phyloP scores from a whole-genome alignment of 1,284 basidiomycete species.

The Boletus smithii region DNA sequence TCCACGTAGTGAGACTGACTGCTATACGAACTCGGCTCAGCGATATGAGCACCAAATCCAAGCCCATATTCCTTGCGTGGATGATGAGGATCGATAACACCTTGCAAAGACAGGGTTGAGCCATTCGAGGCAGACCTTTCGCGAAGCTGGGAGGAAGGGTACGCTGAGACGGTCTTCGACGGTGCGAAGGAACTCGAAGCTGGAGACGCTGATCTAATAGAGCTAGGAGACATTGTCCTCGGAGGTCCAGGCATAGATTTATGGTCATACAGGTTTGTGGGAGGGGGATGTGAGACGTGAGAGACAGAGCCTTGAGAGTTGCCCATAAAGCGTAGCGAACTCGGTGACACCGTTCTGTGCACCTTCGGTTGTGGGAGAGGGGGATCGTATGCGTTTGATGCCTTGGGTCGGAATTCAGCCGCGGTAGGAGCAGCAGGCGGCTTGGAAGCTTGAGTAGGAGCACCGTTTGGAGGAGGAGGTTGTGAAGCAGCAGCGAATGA shows the following conservation, averaged over 20 bases:
- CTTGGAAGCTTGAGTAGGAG: slow-evolving; percentile 31
- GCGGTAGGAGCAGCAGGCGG: slow-evolving; percentile 35
- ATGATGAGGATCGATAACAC: slow-evolving; percentile 17
- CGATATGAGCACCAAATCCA: slow-evolving; percentile 19
- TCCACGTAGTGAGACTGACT: slow-evolving; percentile 17
- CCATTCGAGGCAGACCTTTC: slow-evolving; percentile 50
- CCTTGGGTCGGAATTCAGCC: slow-evolving; percentile 54
- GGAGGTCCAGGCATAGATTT: slow-evolving; percentile 19
- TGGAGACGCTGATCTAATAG: slow-evolving; percentile 33
- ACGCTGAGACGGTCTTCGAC: slow-evolving; percentile 15
- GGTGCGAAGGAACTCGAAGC: slow-evolving; percentile 24
- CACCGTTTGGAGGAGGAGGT: slow-evolving; percentile 15
- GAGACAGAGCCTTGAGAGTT: slow-evolving; percentile 14
- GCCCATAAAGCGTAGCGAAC: slow-evolving; percentile 21
- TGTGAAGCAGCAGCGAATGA: slow-evolving; percentile 16
- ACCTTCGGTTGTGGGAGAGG: slow-evolving; percentile 60
- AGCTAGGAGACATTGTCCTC: slow-evolving; percentile 37
- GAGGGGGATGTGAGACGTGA: slow-evolving; percentile 15
- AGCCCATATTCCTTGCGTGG: slow-evolving; percentile 32
- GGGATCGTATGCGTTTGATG: slow-evolving; percentile 75
- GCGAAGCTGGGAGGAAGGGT: slow-evolving; percentile 28
- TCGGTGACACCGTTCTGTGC: slow-evolving; percentile 28
- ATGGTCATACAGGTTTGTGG: slow-evolving; percentile 18
- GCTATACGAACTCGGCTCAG: slow-evolving; percentile 21
- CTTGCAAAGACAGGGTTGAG: slow-evolving; percentile 44